Evolutionary conservation across 345 rosid species (phyloP), one percentile per base, ranked within the genome.

Genomic region (Nephelium lappaceum): DNA sequence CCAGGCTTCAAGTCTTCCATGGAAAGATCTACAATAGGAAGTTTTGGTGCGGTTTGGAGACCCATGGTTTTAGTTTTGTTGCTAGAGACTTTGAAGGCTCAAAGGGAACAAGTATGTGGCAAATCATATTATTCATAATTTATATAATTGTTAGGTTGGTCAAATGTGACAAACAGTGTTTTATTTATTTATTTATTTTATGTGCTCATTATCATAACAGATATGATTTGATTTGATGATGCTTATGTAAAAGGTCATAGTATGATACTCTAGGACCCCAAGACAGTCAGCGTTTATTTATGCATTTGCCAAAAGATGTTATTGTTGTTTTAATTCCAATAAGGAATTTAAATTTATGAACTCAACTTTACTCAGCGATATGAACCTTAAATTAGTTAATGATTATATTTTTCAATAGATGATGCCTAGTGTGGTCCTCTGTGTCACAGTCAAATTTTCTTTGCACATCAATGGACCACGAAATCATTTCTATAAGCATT

Each of bases 11-110:
- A 58, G 49, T 83, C 80, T 78, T 81, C 85, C 43, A 21, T 63
- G 11, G 87, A 84, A 47, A 92, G 74, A 39, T 83, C 79, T 41
- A 85, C 71, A 6, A 77, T 38, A 23, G 85, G 83, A 71, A 85
- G 76, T 38, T 75, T 69, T 8, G 64, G 60, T 2, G 31, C 41
- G 62, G 73, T 36, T 51, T 64, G 68, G 1, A 86, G 75, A 74
- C 61, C 82, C 86, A 81, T 83, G 47, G 47, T 49, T 23, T 12
- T 23, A 15, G 21, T 42, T 61, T 18, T 25, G 25, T 8, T 8
- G 61, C 41, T 19, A 3, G 45, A 14, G 10, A 43, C 41, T 60
- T 62, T 41, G 2, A 8, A 8, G 25, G 77, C 3, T 25, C 24
- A 18, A 14, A 15, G 24, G 16, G 8, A 53, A 53, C 6, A 53